These are phyloP conservation scores for Fusarium coffeatum DNA, from an alignment of 2,329 filamentous ascomycete species.

Conservation along the genomic window DNA sequence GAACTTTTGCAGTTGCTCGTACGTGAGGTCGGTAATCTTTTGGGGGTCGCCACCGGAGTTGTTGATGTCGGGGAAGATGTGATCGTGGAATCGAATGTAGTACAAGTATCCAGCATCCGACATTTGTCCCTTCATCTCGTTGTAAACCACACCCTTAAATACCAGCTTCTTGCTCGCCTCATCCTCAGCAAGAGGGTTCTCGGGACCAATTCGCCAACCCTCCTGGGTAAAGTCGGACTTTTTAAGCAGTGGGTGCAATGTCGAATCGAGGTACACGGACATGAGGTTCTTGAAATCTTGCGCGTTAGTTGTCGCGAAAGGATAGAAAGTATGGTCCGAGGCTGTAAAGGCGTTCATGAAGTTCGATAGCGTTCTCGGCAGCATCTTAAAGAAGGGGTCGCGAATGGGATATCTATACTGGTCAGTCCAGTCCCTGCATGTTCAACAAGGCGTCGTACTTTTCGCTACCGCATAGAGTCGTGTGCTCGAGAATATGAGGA, in stretches of 20 bases:
- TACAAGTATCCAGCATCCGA: constrained; percentile 96
- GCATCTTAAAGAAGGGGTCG: constrained; percentile 99
- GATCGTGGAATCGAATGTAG: constrained; percentile 94
- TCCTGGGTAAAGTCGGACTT: constrained; percentile 94
- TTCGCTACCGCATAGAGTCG: constrained; percentile 92
- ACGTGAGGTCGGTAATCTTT: constrained; percentile 95
- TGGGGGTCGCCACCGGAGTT: constrained; percentile 97
- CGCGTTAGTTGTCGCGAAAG: constrained; percentile 94
- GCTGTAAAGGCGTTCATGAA: constrained; percentile 99
- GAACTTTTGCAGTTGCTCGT: constrained; percentile 88
- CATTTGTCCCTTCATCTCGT: constrained; percentile 99
- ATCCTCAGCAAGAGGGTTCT: constrained; percentile 76
- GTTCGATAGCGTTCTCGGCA: constrained; percentile 96
- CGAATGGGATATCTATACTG: constrained; percentile 87
- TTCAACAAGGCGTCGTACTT: constrained; percentile 67
- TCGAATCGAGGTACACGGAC: constrained; percentile 96
- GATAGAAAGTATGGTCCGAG: constrained; percentile 95
- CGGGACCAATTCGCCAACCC: constrained; percentile 94
- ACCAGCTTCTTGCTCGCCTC: constrained; percentile 76
- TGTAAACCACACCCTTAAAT: constrained; percentile 98
- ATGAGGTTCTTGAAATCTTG: constrained; percentile 97
- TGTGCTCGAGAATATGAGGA: constrained; percentile 97
- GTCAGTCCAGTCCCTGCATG: constrained; percentile 42
- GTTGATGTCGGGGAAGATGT: constrained; percentile 92
- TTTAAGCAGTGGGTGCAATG: constrained; percentile 88